Percentiles rank a stretch among this genome's conserved stretches.
Evolutionary conservation across 2,329 filamentous ascomycete species (phyloP).

Genomic region (Venturia asperata): DNA sequence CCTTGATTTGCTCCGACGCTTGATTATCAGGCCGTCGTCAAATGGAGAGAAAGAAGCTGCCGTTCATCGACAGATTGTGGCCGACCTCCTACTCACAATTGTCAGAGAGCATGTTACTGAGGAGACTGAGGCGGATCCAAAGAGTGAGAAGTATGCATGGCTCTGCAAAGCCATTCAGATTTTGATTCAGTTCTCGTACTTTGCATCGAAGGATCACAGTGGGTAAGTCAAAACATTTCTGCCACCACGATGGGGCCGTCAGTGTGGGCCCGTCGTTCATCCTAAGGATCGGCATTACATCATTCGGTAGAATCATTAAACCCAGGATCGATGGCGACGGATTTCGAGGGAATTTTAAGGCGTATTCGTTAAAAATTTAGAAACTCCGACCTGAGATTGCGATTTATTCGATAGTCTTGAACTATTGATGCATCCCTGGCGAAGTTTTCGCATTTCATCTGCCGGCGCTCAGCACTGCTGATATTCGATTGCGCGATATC

Average conservation of each 20-base stretch:
- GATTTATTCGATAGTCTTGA: neutral
- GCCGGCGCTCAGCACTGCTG: neutral
- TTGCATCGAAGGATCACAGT: slow-evolving; percentile 30
- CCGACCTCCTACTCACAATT: slow-evolving; percentile 47
- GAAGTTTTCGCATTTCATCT: neutral
- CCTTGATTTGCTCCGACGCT: slow-evolving; percentile 44
- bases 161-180: slow-evolving; percentile 40
- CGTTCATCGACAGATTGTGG: slow-evolving; percentile 42
- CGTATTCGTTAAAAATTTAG: neutral
- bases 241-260: too few relatives aligned
- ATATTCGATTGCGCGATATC: neutral
- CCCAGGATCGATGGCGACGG: neutral
- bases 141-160: slow-evolving; percentile 35
- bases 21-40: slow-evolving; percentile 41
- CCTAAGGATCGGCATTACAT: neutral
- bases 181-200: slow-evolving; percentile 46
- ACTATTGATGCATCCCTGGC: neutral
- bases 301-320: too few relatives aligned
- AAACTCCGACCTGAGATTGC: neutral
- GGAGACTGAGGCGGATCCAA: slow-evolving; percentile 26
- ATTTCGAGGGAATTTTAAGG: neutral
- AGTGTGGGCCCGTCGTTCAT: neutral
- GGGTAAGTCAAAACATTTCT: neutral
- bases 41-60: slow-evolving; percentile 41
- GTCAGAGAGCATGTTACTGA: slow-evolving; percentile 37